Base-by-base conservation (phyloP, 257 asterid genomes). In the Perilla frutescens region DNA sequence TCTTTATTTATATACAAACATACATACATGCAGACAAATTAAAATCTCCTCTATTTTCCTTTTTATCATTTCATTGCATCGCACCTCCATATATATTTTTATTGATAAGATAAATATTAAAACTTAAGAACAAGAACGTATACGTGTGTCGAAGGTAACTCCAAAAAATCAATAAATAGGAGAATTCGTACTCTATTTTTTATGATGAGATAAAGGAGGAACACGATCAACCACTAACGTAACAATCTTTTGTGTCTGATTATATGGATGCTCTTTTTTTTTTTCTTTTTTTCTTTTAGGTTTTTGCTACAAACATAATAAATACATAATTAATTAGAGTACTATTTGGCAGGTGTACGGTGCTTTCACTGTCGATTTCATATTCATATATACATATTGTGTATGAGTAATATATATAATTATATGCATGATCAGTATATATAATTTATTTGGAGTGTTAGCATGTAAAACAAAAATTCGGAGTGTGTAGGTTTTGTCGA, bases 191-290 rank as follows among this genome's bases (percentile, higher is more conserved):
- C 2, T 40, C 37, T 60, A 41, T 11, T 64, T 64, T 44, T 74
- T 55, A n/a, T 65, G 72, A 65, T 64, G 45, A 56, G 72, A 56
- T 44, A 41, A 29, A 73, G 57, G 60, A 74, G 66, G 62, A 40
- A 49, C 34, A 26, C 20, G 39, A 73, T 26, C 43, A 50, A 65
- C 70, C 67, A 74, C 72, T 64, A 55, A 73, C 66, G 72, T 73
- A 43, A 37, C 62, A 73, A 68, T 64, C 72, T 48, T 49, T 73
- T 63, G 55, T 3, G 51, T 15, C 40, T 11, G 40, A 49, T 57
- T 31, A 44, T 70, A 29, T 57, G 36, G 64, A 15, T 40, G 34
- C 40, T 11, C 39, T 26, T 14, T 10, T 36, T 9, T 61, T 14
- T 7, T 3, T 34, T 40, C 55, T 26, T 7, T 12, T 7, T 11